Evolutionary conservation across 495 filamentous ascomycete species (phyloP), one percentile per base, ranked within the genome.

Genomic region (Annulohypoxylon maeteangense): DNA sequence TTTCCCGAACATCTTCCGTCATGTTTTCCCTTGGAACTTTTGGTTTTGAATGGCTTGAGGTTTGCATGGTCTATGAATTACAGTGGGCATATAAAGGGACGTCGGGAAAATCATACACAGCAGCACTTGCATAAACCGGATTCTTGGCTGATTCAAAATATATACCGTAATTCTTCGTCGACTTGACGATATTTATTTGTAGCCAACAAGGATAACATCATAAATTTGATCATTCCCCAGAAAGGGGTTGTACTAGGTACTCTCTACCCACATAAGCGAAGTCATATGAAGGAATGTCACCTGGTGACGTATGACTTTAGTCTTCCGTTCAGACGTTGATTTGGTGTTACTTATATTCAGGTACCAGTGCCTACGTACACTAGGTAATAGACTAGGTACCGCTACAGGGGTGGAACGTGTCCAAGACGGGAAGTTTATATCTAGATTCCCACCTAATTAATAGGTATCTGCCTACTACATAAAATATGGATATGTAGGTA

Each of bases 81-180:
- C 51, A 70, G 62, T 58, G 64, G 67, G 64, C 48, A 74, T 68
- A 62, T 54, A 65, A 50, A 63, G 61, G 61, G 64, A 57, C 4
- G 55, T 65, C 31, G 55, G 65, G 25, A 53, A 64, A 8, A 56
- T 67, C 50, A 67, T 65, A 62, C 58, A 68, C 20, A 53, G 25
- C 48, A 61, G 55, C 55, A 68, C 32, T 62, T 58, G 62, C 64
- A 68, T 72, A 68, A 68, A 65, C 48, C 64, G 59, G 59, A 60
- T 40, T 31, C 23, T 58, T 25, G 40, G 23, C 67, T 40, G 29
- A 40, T 31, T 38, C 62, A 50, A 51, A 71, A 62, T 31, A 65
- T 12, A 62, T 31, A 65, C 16, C 11, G 25, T 51, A 38, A 23
- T 61, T 59, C 40, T 16, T 51, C 32, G 60, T 55, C 27, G n/a